Conservation (phyloP, 73 alveolate genomes). For the Paramecium biaurelia region DNA sequence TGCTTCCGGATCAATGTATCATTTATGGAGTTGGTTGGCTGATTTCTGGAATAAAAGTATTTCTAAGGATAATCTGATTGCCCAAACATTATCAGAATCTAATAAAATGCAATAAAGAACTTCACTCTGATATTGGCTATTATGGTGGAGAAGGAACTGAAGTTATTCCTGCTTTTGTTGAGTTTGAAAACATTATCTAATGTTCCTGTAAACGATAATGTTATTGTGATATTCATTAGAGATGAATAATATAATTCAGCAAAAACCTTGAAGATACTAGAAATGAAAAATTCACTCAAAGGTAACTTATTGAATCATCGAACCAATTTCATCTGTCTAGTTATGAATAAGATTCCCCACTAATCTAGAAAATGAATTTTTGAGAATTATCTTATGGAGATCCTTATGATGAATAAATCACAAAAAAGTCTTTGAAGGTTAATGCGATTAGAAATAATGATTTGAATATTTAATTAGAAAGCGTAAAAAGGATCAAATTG, state of each 20-base stretch:
- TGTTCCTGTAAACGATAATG: neutral
- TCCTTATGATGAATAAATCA: conserved; percentile 55
- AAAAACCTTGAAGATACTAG: conserved; percentile 2
- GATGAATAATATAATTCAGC: conserved; percentile 50
- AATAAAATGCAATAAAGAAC: neutral
- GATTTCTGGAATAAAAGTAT: conserved; percentile 54
- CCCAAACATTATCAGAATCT: conserved; percentile 10
- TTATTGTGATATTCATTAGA: conserved; percentile 52
- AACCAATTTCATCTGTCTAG: no score
- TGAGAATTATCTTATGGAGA: conserved; percentile 46
- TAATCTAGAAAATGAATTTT: conserved; percentile 49
- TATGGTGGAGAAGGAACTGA: conserved; percentile 62
- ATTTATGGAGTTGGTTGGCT: conserved; percentile 55
- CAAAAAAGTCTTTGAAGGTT: conserved; percentile 50
- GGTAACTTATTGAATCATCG: neutral
- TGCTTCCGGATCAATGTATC: conserved; percentile 60
- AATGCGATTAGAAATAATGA: no score
- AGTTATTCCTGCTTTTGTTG: conserved; percentile 47
- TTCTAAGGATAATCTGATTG: conserved; percentile 29
- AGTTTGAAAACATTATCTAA: neutral
- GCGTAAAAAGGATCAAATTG: no score
- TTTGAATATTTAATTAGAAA: no score
- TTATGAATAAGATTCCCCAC: no score
- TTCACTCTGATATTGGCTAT: neutral
- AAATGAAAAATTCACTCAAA: neutral